Conservation (phyloP, 345 rosid genomes). For the Populus alba region DNA sequence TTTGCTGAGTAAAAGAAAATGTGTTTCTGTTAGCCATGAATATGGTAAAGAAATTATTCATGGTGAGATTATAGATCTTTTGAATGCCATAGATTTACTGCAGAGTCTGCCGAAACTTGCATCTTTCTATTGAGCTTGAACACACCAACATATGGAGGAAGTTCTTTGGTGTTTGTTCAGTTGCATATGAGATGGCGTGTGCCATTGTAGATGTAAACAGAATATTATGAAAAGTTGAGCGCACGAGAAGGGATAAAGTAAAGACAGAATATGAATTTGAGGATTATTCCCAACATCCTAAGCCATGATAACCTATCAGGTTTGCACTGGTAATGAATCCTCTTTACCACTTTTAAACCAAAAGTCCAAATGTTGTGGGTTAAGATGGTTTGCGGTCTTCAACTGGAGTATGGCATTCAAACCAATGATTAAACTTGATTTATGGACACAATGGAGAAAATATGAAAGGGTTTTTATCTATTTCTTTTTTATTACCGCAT, state of each 20-base stretch:
- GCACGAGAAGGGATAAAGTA: background rate
- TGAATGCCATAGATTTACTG: background rate
- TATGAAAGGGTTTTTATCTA: background rate
- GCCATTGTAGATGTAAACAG: background rate
- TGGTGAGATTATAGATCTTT: background rate
- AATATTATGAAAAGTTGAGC: background rate
- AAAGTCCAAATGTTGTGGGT: background rate
- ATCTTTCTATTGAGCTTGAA: background rate
- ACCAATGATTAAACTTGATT: background rate
- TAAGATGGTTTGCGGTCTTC: background rate
- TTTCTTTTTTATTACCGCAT: background rate
- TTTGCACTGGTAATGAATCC: background rate
- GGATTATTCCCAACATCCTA: background rate
- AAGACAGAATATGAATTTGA: background rate
- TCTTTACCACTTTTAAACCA: background rate
- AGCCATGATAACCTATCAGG: background rate
- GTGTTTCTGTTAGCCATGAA: background rate
- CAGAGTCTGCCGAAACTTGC: background rate
- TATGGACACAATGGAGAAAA: background rate
- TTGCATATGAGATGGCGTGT: background rate
- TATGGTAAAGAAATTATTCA: background rate
- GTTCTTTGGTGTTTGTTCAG: background rate
- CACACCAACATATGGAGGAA: background rate
- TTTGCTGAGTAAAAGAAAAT: background rate
- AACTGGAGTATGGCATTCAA: background rate